These are phyloP conservation scores for Colletotrichum costaricense DNA, from an alignment of 2,329 filamentous ascomycete species.

Conservation along the genomic window DNA sequence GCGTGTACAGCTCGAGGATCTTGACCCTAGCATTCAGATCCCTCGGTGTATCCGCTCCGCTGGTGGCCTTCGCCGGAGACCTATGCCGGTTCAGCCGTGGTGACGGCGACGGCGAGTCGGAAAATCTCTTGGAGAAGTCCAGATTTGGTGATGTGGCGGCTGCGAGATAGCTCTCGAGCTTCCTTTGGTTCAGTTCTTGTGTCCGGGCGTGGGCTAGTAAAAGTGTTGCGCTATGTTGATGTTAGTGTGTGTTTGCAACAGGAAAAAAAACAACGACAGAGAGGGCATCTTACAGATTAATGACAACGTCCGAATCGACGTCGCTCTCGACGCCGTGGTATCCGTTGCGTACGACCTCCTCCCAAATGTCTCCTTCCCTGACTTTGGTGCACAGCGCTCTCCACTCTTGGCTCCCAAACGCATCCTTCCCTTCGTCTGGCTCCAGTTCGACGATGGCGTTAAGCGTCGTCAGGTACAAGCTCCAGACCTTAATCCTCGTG, in stretches of 20 bases:
- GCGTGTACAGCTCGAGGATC: constrained; percentile 92
- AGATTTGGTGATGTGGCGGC: constrained; percentile 79
- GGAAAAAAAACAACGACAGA: background rate
- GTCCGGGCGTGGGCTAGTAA: constrained; percentile 89
- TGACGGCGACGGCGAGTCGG: constrained; percentile 53
- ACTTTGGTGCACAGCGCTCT: constrained; percentile 84
- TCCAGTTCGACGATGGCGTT: constrained; percentile 92
- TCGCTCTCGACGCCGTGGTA: constrained; percentile 91
- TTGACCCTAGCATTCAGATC: constrained; percentile 88
- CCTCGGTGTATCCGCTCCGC: constrained; percentile 83
- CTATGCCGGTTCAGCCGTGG: constrained; percentile 51
- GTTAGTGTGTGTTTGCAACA: constrained; percentile 10
- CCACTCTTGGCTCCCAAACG: constrained; percentile 90
- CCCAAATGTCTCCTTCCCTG: constrained; percentile 92
- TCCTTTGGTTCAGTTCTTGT: constrained; percentile 86
- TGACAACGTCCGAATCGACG: constrained; percentile 94
- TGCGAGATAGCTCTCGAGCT: constrained; percentile 89
- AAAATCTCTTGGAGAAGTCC: constrained; percentile 75
- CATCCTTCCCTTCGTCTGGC: constrained; percentile 87
- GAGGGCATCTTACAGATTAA: constrained; percentile 74
- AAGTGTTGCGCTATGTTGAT: constrained; percentile 77
- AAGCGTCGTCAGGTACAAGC: constrained; percentile 91
- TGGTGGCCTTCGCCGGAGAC: constrained; percentile 60
- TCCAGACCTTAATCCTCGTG: constrained; percentile 96
- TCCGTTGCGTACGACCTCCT: constrained; percentile 87